Conservation (phyloP, 2,329 filamentous ascomycete species). For the Ceratocystis ficicola region DNA sequence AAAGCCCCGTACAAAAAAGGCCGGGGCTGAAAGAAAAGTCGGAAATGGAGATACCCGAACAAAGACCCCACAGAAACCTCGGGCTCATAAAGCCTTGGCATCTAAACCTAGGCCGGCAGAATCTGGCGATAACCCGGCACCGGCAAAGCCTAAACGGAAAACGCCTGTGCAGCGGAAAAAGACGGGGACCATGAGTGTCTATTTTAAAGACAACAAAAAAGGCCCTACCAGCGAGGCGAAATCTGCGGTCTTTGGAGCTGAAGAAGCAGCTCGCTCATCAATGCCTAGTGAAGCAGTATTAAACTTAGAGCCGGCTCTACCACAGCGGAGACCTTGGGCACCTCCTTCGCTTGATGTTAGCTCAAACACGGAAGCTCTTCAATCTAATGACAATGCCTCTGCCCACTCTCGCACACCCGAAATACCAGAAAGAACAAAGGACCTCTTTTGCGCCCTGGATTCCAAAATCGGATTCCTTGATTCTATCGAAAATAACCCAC, state of each 20-base stretch:
- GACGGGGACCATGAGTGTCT: not conserved
- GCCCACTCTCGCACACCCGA: not conserved
- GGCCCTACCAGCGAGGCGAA: not conserved
- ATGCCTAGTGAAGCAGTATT: constrained; percentile 9
- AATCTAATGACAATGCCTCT: not conserved
- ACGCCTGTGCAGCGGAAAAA: constrained; percentile 11
- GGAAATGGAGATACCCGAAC: not conserved
- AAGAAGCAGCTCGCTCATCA: not conserved
- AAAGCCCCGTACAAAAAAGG: constrained; percentile 14
- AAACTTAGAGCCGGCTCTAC: constrained; percentile 18
- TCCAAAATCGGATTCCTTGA: constrained; percentile 5
- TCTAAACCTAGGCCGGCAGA: not conserved
- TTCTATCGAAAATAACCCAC: not conserved
- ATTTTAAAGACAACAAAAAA: not conserved
- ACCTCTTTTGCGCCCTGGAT: not conserved
- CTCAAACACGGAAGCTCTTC: not conserved
- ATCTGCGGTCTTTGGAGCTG: not conserved
- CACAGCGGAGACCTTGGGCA: constrained; percentile 14
- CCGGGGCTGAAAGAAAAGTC: not conserved
- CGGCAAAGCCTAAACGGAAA: constrained; percentile 10
- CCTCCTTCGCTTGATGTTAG: constrained; percentile 1
- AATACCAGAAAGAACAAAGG: not conserved
- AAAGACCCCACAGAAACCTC: constrained; percentile 12
- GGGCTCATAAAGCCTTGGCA: not conserved
- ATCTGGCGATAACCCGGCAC: not conserved